These are phyloP conservation scores for Niveomyces coronatus DNA, from an alignment of 2,329 filamentous ascomycete genomes.

Conservation along the genomic window DNA sequence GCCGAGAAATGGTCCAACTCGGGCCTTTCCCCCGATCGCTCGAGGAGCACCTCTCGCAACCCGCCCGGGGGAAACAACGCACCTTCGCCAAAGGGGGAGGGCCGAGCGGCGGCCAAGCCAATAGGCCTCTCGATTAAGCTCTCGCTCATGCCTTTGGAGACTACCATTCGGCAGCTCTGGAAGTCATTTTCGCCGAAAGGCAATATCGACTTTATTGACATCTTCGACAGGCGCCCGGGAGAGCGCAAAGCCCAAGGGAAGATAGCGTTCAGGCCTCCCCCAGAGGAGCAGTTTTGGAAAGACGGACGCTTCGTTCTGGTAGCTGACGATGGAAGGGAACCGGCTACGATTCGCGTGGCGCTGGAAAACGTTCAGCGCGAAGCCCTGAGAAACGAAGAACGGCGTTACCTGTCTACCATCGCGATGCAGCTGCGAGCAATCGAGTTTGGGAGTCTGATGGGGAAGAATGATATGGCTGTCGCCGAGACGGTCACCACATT, in stretches of 20 bases:
- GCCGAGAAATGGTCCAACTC: slow-evolving; percentile 5
- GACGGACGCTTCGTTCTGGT: neutral
- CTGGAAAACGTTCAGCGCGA: neutral
- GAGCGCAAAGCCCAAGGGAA: slow-evolving; percentile 21
- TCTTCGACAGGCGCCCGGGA: slow-evolving; percentile 30
- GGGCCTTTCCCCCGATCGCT: neutral
- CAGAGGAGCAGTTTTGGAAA: slow-evolving; percentile 40
- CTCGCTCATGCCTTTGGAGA: slow-evolving; percentile 22
- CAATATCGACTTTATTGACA: slow-evolving; percentile 44
- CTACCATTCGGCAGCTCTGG: slow-evolving; percentile 37
- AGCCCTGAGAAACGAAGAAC: neutral
- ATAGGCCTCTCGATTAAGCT: slow-evolving; percentile 17
- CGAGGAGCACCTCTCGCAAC: slow-evolving; percentile 4
- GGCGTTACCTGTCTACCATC: slow-evolving; percentile 24
- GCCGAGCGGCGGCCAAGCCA: neutral
- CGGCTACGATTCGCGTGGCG: neutral
- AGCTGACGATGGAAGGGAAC: neutral
- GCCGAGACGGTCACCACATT: slow-evolving; percentile 35
- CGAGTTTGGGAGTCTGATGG: slow-evolving; percentile 51
- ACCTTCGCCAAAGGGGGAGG: too few species aligned
- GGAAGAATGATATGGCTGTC: slow-evolving; percentile 45
- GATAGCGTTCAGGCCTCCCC: slow-evolving; percentile 50
- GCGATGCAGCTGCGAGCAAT: slow-evolving; percentile 35
- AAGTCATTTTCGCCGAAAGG: slow-evolving; percentile 42
- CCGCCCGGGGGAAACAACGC: neutral